These are phyloP conservation scores for Aspergillus terreus DNA, from an alignment of 2,329 filamentous ascomycete genomes.

Conservation along the genomic window DNA sequence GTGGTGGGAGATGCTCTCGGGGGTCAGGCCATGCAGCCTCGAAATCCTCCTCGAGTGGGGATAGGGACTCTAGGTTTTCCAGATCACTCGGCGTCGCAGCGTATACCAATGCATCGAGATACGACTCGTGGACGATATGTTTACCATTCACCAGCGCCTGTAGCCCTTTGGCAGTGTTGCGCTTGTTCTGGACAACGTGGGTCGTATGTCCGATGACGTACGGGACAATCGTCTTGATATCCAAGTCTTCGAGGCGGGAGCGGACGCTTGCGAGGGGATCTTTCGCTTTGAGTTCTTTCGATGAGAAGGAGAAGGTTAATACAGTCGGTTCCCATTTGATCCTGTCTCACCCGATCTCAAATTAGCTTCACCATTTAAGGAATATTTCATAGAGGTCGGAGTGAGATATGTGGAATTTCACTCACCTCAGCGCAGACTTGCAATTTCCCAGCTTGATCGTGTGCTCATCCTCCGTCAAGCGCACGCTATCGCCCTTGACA, in stretches of 20 bases:
- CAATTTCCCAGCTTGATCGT: conserved; percentile 70
- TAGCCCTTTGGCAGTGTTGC: conserved; percentile 83
- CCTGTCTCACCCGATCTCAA: conserved; percentile 38
- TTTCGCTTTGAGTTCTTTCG: conserved; percentile 62
- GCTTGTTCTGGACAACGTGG: conserved; percentile 82
- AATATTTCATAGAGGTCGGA: too few species aligned
- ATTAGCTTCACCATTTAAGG: too few species aligned
- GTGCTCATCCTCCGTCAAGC: conserved; percentile 57
- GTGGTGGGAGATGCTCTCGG: conserved; percentile 66
- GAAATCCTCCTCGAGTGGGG: conserved; percentile 73
- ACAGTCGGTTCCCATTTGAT: conserved; percentile 76
- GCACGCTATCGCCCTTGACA: conserved; percentile 60
- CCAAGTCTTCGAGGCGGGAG: conserved; percentile 71
- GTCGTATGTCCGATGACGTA: conserved; percentile 71
- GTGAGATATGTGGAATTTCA: neutral
- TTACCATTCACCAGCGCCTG: conserved; percentile 80
- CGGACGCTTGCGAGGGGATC: conserved; percentile 62
- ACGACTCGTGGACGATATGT: conserved; percentile 70
- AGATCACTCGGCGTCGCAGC: conserved; percentile 53
- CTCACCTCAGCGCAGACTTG: conserved; percentile 49
- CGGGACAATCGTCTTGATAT: conserved; percentile 77
- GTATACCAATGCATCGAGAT: conserved; percentile 67
- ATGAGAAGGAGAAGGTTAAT: conserved; percentile 75
- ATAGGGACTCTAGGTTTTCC: conserved; percentile 50
- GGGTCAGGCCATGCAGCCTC: conserved; percentile 74